Evolutionary conservation across 345 rosid species (phyloP), one percentile per base, ranked within the genome.

Genomic region (Hibiscus trionum): DNA sequence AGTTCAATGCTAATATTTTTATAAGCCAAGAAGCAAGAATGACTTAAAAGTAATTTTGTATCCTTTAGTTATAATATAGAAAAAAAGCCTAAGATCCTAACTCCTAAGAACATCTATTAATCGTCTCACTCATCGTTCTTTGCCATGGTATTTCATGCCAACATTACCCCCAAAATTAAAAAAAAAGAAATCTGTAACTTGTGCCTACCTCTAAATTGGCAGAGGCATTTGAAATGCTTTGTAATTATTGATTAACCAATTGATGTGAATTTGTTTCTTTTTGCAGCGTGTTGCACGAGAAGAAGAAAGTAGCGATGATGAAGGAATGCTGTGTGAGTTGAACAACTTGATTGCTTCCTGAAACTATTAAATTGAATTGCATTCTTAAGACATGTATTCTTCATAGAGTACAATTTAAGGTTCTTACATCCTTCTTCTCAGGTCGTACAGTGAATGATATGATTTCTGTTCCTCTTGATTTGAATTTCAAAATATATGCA

Each of bases 291-390:
- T 26, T 46, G 87, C 72, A 64, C 60, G 77, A 65, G 89, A 86
- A 77, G 86, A 85, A 73, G 99, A 82, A 66, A 84, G 90, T 86
- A 87, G 91, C 53, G 96, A 89, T 50, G 97, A 90, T 29, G 98
- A 86, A 75, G 98, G 97, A 82, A 80, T 95, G 91, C 96, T 95
- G 26, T 95, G 99, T 95, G 79, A 92, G 99, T 90, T 42, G 65
- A 16, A 24, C 44, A 19, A 7, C 60, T 4, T 60, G 21, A 14
- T 71, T 2, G 5, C 57, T 67, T 67, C 24, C 14, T 67, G 12
- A 27, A 67, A 47, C 15, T 47, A 8, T 49, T 67, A 15, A 49
- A 47, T 67, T 27, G 71, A 15, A 27, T 67, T 49, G 57, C 59
- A 27, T 67, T 49, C 15, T 49, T 21, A 46, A 21, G 21, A 49